Evolutionary conservation across 2,329 filamentous ascomycete genomes (phyloP).

Genomic region (Nectriaceae sp.): DNA sequence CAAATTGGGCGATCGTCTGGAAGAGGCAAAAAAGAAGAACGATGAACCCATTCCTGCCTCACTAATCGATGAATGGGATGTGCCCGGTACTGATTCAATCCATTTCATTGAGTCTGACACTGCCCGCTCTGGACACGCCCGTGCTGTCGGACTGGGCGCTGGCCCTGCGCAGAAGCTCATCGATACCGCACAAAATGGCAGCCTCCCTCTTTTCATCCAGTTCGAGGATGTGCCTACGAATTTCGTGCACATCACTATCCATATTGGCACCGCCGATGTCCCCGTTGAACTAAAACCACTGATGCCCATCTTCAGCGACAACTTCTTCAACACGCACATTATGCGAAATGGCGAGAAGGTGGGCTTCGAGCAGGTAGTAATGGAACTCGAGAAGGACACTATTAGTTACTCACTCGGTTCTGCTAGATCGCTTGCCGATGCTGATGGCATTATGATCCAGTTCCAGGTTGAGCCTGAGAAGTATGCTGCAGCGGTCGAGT

Average conservation of each 20-base stretch:
- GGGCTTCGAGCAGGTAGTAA: constrained; percentile 89
- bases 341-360: constrained; percentile 73
- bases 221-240: constrained; percentile 93
- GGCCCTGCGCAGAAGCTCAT: constrained; percentile 76
- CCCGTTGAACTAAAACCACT: constrained; percentile 84
- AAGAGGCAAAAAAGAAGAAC: constrained; percentile 84
- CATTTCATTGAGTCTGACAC: constrained; percentile 91
- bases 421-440: constrained; percentile 70
- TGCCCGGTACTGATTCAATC: constrained; percentile 86
- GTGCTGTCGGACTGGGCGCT: constrained; percentile 65
- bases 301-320: constrained; percentile 80
- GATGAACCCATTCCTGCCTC: constrained; percentile 81
- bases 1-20: constrained; percentile 72
- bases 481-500: constrained; percentile 78
- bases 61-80: constrained; percentile 77
- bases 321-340: constrained; percentile 94
- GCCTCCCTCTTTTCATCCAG: constrained; percentile 87
- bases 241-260: constrained; percentile 83
- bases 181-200: constrained; percentile 62
- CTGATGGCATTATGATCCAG: constrained; percentile 77
- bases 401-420: constrained; percentile 77
- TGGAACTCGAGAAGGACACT: constrained; percentile 87
- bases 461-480: constrained; percentile 89
- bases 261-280: constrained; percentile 76
- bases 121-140: constrained; percentile 78